A percentile compares a stretch with the other conserved stretches of the same genome.
Evolutionary conservation across 768 basidiomycete genomes (phyloP).

Genomic region (Guyanaporus albipodus): DNA sequence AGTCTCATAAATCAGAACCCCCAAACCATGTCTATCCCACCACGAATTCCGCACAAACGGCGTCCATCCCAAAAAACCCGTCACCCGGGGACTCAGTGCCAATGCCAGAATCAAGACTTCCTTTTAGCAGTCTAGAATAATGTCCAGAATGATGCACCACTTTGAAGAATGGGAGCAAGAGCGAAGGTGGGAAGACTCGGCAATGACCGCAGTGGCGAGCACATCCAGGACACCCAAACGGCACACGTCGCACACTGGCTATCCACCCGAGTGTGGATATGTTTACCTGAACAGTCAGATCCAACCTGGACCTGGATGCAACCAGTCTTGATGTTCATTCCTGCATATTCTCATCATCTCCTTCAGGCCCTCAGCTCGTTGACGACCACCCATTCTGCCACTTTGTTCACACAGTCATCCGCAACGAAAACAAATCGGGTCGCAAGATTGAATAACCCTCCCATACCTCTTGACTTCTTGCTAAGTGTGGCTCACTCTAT

Average conservation of each 20-base stretch:
- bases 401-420: constrained; percentile 20
- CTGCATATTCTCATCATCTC: constrained; percentile 28
- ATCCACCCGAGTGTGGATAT: constrained; percentile 26
- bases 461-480: constrained; percentile 55
- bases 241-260: constrained; percentile 25
- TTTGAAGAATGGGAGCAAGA: constrained; percentile 33
- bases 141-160: constrained; percentile 46
- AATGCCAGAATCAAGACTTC: constrained; percentile 69
- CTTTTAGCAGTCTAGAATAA: constrained; percentile 58
- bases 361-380: constrained; percentile 33
- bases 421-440: constrained; percentile 17
- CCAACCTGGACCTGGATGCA: constrained; percentile 21
- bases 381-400: constrained; percentile 24
- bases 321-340: constrained; percentile 29
- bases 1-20: constrained; percentile 21
- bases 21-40: constrained; percentile 3
- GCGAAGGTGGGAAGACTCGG: constrained; percentile 22
- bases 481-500: constrained; percentile 60
- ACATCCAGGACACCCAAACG: constrained; percentile 30
- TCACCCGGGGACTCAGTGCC: constrained; percentile 37
- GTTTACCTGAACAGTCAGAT: constrained; percentile 27
- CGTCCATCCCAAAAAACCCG: constrained; percentile 25
- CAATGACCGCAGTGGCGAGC: constrained; percentile 17
- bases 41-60: constrained; percentile 19
- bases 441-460: constrained; percentile 27